Conservation (phyloP, 768 basidiomycete species). For the Mrakia frigida region DNA sequence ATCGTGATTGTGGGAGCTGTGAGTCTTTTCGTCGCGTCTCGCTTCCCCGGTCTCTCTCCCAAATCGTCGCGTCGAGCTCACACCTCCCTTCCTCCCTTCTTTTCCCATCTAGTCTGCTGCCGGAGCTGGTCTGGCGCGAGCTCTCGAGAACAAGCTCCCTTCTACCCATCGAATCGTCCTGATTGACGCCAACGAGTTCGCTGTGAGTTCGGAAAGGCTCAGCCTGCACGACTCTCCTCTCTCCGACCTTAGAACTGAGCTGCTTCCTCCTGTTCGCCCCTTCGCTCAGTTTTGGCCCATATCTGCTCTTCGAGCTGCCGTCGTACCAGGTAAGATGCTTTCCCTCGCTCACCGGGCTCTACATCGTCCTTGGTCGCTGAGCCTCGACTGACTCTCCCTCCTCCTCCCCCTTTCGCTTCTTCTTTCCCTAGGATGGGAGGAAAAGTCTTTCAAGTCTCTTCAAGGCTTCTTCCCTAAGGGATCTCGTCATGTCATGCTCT, state of each 20-base stretch:
- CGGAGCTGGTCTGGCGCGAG: conserved; percentile 14
- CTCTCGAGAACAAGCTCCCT: conserved; percentile 20
- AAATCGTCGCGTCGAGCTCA: neutral
- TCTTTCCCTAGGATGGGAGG: conserved; percentile 19
- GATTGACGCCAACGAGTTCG: conserved; percentile 13
- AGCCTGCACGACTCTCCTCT: too few species aligned
- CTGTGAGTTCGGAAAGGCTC: neutral
- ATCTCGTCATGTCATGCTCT: conserved; percentile 13
- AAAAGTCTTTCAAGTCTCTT: conserved; percentile 20
- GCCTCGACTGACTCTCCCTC: neutral
- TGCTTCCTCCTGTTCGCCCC: too few species aligned
- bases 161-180: conserved; percentile 14
- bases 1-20: conserved; percentile 20
- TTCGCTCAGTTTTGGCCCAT: conserved; percentile 12
- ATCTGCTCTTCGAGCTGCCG: conserved; percentile 27
- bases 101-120: neutral
- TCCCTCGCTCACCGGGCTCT: neutral
- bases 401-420: neutral
- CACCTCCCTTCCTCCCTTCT: neutral
- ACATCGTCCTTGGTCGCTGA: neutral
- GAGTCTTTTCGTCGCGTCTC: neutral
- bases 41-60: neutral
- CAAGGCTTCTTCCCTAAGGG: neutral
- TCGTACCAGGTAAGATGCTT: conserved; percentile 16
- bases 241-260: too few species aligned